Base-by-base conservation (phyloP, 2,329 filamentous ascomycete genomes). In the Zopfia rhizophila region DNA sequence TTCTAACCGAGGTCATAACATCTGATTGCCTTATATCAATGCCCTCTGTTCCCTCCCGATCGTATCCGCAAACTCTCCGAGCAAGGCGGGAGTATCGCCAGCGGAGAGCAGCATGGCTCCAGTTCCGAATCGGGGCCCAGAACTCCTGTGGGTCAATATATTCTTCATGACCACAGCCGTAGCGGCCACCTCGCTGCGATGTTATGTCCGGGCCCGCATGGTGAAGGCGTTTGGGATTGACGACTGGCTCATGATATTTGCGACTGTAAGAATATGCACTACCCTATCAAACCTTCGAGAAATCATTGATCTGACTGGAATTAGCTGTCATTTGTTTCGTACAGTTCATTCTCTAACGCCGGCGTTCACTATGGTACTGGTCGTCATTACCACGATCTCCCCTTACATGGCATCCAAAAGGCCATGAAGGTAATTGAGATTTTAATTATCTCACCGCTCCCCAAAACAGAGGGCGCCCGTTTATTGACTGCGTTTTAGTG, bases 211-310 rank as follows among this genome's bases (percentile, higher is more conserved):
- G 10, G 18, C 68, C 5, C 37, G 43, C 17, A 65, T 72, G 60
- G 66, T 72, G 4, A 68, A 65, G 44, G 63, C 62, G 2, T 72
- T 70, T 51, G 67, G 67, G 1, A 16, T 58, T 12, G 68, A 72
- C 43, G 68, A 72, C 43, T 70, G 61, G 49, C 47, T 72, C 5
- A 72, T 72, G 67, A 56, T 60, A 5, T 12, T 60, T 6, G 63
- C 68, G 13, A 58, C 55, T 25, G 68, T 70, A 41, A 53, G 63
- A 52, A 16, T 6, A 21, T n/a, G 4, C 7, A 8, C 13, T 17
- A 12, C 23, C 30, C 6, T 6, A 35, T 25, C 29, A 14, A 5
- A 12, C 10, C 3, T 10, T 16, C 8, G 14, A 8, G 11, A 16
- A 10, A 11, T 10, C 5, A 2, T 10, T 18, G 5, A 51, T 51